These are phyloP conservation scores for Aureobasidium lini DNA, from an alignment of 2,329 filamentous ascomycete species.

Conservation along the genomic window DNA sequence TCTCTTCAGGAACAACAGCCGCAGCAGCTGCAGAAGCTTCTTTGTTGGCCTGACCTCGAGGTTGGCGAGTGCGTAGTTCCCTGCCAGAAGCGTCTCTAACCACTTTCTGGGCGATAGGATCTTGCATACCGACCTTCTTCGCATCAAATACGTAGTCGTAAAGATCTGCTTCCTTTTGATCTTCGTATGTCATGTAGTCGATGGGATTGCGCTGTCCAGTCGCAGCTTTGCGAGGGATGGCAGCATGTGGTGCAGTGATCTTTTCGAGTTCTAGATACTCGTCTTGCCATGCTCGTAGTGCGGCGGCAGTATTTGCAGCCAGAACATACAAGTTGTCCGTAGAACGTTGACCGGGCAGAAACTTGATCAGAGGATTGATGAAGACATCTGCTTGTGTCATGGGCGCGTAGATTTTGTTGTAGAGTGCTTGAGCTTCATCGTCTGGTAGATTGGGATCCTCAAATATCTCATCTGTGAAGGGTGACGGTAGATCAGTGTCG, in stretches of 20 bases:
- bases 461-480: conserved; percentile 16
- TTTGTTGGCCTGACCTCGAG: conserved; percentile 25
- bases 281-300: conserved; percentile 50
- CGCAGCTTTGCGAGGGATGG: conserved; percentile 44
- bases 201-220: conserved; percentile 41
- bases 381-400: conserved; percentile 37
- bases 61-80: conserved; percentile 39
- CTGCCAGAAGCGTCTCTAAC: conserved; percentile 39
- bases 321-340: conserved; percentile 48
- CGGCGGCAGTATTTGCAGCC: conserved; percentile 46
- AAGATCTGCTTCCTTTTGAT: conserved; percentile 53
- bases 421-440: conserved; percentile 33
- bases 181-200: conserved; percentile 45
- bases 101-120: conserved; percentile 48
- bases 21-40: conserved; percentile 25
- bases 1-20: conserved; percentile 19
- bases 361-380: conserved; percentile 36
- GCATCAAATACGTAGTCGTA: conserved; percentile 54
- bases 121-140: conserved; percentile 45
- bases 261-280: conserved; percentile 52
- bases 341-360: conserved; percentile 35
- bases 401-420: conserved; percentile 34
- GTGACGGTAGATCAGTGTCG: conserved; percentile 21
- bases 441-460: conserved; percentile 20
- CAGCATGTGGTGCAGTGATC: conserved; percentile 44